Conservation (phyloP, 805 yeast genomes). For the Grigorovia jiainica region DNA sequence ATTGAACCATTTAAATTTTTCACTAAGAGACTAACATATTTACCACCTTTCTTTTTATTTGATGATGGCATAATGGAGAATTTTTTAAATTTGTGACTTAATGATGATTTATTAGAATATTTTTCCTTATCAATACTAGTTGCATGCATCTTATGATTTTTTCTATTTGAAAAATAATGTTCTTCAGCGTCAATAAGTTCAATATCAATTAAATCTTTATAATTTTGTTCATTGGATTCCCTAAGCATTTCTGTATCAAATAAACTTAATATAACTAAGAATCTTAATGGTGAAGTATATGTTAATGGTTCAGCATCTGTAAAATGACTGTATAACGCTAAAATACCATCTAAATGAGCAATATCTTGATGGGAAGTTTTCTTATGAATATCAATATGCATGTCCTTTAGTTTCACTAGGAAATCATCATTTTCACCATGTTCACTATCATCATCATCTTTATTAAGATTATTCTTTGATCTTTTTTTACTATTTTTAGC, state of each 20-base stretch:
- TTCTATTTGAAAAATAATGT: not conserved
- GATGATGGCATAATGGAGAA: conserved; percentile 13
- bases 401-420: conserved; percentile 1
- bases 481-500: not conserved
- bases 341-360: conserved; percentile 13
- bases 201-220: conserved; percentile 16
- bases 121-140: not conserved
- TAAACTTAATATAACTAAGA: conserved; percentile 17
- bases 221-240: conserved; percentile 17
- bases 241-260: conserved; percentile 20
- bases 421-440: not conserved
- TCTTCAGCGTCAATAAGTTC: conserved; percentile 1
- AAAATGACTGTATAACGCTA: conserved; percentile 18
- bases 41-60: conserved; percentile 13
- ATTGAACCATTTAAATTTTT: conserved; percentile 21
- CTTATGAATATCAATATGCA: conserved; percentile 1
- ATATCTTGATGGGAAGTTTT: conserved; percentile 2
- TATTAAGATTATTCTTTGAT: not conserved
- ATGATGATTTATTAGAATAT: conserved; percentile 7
- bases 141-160: not conserved
- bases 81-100: conserved; percentile 20
- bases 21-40: conserved; percentile 17
- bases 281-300: conserved; percentile 20
- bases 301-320: conserved; percentile 22
- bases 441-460: not conserved